Percentiles rank a stretch among this genome's conserved stretches.
These are phyloP conservation scores for Kluyveromyces siamensis DNA, from an alignment of 805 yeast species.

Conservation along the genomic window DNA sequence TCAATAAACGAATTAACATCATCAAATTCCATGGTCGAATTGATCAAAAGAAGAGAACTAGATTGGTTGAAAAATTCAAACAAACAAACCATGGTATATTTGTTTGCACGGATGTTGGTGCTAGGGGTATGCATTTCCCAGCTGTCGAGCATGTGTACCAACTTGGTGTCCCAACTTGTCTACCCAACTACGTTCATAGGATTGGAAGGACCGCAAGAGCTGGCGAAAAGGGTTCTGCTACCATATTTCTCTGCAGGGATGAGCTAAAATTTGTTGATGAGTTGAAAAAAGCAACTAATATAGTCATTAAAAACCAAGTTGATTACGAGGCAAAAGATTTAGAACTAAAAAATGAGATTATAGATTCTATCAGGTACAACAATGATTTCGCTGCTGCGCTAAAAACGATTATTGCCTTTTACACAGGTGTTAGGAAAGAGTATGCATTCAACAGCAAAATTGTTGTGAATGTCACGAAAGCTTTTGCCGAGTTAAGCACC, in stretches of 20 bases:
- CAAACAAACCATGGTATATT: slow-evolving; percentile 43
- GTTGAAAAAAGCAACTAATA: slow-evolving; percentile 42
- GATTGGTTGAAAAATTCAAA: slow-evolving; percentile 47
- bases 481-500: slow-evolving; percentile 18
- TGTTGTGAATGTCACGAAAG: slow-evolving; percentile 15
- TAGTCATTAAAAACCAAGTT: slow-evolving; percentile 39
- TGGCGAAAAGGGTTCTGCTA: slow-evolving; percentile 68
- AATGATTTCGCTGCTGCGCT: slow-evolving; percentile 26
- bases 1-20: slow-evolving; percentile 23
- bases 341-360: slow-evolving; percentile 21
- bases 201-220: slow-evolving; percentile 96
- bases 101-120: slow-evolving; percentile 87
- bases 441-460: slow-evolving; percentile 24
- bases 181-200: slow-evolving; percentile 82
- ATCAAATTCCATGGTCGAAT: slow-evolving; percentile 63
- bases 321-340: slow-evolving; percentile 32
- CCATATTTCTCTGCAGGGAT: slow-evolving; percentile 44
- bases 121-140: slow-evolving; percentile 95
- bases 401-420: slow-evolving; percentile 30
- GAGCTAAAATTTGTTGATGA: slow-evolving; percentile 49
- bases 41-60: slow-evolving; percentile 59
- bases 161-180: slow-evolving; percentile 63
- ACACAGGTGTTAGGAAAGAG: slow-evolving; percentile 27
- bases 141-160: slow-evolving; percentile 80
- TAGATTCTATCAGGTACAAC: slow-evolving; percentile 15